Conservation (phyloP, 2,329 filamentous ascomycete species). For the Onygenales sp. region DNA sequence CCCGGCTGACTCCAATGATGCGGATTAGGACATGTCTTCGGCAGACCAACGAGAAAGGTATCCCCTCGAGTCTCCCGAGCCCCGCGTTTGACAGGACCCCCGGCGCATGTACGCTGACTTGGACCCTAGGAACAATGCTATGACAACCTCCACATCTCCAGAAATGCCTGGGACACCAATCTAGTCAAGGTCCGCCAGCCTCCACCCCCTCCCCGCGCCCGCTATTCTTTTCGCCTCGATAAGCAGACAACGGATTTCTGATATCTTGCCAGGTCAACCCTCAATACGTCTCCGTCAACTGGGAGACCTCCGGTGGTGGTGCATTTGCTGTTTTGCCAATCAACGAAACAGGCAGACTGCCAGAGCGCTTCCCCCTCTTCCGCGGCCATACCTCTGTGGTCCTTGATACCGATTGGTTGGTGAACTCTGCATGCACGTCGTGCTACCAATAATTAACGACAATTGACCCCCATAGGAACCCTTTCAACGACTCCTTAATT, state of each 20-base stretch:
- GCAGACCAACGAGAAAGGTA: conserved; percentile 81
- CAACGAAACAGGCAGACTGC: conserved; percentile 78
- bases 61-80: not conserved
- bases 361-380: conserved; percentile 89
- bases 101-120: not conserved
- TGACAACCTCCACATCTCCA: conserved; percentile 93
- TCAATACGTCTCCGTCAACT: conserved; percentile 93
- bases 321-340: conserved; percentile 94
- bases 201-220: conserved; percentile 12
- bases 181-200: conserved; percentile 70
- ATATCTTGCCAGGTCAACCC: conserved; percentile 65
- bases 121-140: conserved; percentile 74
- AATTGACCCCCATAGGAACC: conserved; percentile 55
- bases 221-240: not conserved
- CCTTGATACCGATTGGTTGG: conserved; percentile 91
- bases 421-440: conserved; percentile 5
- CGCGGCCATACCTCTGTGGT: conserved; percentile 92
- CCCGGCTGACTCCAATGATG: conserved; percentile 19
- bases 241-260: not conserved
- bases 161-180: conserved; percentile 99
- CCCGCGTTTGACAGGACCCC: not conserved
- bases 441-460: conserved; percentile 10
- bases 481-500: conserved; percentile 88
- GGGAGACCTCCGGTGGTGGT: conserved; percentile 91
- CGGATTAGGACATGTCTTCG: conserved; percentile 84